Base-by-base conservation (phyloP, 345 rosid species). In the Lepidium aucheri region DNA sequence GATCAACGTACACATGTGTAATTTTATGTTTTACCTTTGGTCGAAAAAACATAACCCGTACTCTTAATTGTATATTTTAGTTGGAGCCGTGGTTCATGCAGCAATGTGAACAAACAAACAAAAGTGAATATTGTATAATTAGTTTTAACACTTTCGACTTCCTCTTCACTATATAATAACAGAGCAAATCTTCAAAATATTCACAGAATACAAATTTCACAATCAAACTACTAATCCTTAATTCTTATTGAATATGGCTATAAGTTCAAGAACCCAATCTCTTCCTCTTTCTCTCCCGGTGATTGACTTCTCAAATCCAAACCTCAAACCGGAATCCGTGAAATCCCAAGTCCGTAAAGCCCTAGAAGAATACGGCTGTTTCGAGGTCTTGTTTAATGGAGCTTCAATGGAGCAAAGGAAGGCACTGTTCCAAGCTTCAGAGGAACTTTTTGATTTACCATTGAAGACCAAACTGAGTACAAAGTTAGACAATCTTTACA, bases 351-450 rank as follows among this genome's bases (percentile, higher is more conserved):
- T 82, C 59, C 68, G 73, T 33, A 17, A 54, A 68, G 82, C 87
- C 9, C 72, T 84, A 4, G 85, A 79, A 60, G 84, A 82, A 13
- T 79, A 72, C 34, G 89, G 92, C 7, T 82, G 84, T 65, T 86
- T 84, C 33, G 86, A 84, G 77, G 92, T 82, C 3, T 47, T 51
- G 45, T 79, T 76, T 49, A 30, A 83, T 53, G 77, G 65, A 53
- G 76, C 67, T 68, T 74, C 92, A 0, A 0, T 8, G 9, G 85
- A 82, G 36, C 65, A 63, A 13, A n/a, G 77, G 35, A 69, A 77
- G 40, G 60, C 75, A 0, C 5, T 81, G 59, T 72, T 82, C 24
- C 54, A 60, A 11, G 79, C 79, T 1, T 15, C 84, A 13, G 53
- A 79, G 44, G 84, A 79, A 53, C 76, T 76, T 58, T 86, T 86